Conservation (phyloP, 306 rosid species). For the Crotalaria pallida region DNA sequence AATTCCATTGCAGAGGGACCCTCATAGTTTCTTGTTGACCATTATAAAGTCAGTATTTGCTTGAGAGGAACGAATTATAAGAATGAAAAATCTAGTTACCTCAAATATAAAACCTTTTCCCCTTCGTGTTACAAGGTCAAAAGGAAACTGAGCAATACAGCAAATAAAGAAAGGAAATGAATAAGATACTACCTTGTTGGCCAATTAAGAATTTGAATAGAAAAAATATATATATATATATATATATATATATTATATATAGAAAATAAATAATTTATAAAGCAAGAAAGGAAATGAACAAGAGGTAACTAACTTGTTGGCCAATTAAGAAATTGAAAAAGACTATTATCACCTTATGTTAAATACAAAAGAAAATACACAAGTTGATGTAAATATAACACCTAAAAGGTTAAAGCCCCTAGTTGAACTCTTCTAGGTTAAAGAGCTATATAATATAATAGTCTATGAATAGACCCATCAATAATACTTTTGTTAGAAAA, state of each 20-base stretch:
- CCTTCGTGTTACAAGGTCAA: background rate
- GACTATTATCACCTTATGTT: constrained; percentile 10
- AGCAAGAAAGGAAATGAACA: background rate
- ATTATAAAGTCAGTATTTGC: background rate
- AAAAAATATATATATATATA: too few relatives aligned
- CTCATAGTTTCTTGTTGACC: background rate
- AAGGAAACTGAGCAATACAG: background rate
- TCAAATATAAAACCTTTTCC: background rate
- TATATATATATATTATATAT: too few relatives aligned
- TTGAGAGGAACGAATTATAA: background rate
- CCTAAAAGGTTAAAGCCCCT: constrained; percentile 23
- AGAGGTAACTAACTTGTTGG: constrained; percentile 12
- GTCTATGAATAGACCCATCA: constrained; percentile 27
- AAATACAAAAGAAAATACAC: constrained; percentile 22
- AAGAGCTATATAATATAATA: constrained; percentile 10
- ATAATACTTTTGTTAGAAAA: constrained; percentile 22
- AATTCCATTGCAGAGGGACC: background rate
- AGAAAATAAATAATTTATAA: too few relatives aligned
- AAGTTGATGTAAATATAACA: constrained; percentile 18
- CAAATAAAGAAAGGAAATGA: background rate
- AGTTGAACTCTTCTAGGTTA: constrained; percentile 8
- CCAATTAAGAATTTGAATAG: constrained; percentile 8
- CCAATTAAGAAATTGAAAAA: constrained; percentile 1
- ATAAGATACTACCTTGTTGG: constrained; percentile 4
- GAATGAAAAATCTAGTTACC: background rate